A percentile compares a stretch with the other conserved stretches of the same genome.
Evolutionary conservation across 2,329 filamentous ascomycete species (phyloP).

Genomic region (Diplocarpon rosae): DNA sequence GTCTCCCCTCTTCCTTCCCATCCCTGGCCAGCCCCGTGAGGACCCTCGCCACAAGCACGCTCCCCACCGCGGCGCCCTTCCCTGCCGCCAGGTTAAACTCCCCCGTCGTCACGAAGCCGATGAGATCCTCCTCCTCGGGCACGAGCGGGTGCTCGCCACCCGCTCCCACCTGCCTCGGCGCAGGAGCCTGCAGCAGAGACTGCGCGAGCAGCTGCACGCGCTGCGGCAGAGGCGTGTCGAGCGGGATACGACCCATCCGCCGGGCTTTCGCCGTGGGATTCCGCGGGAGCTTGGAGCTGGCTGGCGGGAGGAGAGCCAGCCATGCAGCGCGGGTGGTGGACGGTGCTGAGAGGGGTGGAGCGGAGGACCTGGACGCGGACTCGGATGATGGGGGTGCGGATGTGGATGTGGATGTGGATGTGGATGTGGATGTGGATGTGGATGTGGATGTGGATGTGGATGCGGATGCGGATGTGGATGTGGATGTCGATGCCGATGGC

Average conservation of each 20-base stretch:
- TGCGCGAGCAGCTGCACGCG: conserved; percentile 34
- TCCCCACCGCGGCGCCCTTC: conserved; percentile 63
- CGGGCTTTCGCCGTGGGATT: conserved; percentile 17
- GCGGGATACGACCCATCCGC: conserved; percentile 16
- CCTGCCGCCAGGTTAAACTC: conserved; percentile 73
- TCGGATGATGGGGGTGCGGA: conserved; percentile 15
- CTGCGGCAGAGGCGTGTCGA: conserved; percentile 25
- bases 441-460: conserved; percentile 1
- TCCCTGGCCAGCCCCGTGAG: conserved; percentile 29
- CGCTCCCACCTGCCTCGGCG: conserved; percentile 30
- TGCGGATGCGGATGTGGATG: conserved; percentile 23
- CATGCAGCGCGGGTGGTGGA: conserved; percentile 53
- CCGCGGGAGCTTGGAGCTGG: conserved; percentile 17
- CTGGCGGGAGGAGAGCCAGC: conserved; percentile 46
- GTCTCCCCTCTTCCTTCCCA: conserved; percentile 32
- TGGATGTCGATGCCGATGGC: too few species aligned
- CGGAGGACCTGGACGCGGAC: conserved; percentile 23
- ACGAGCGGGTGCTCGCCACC: conserved; percentile 48
- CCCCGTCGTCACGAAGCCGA: conserved; percentile 85
- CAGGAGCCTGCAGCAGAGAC: conserved; percentile 36
- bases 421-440: conserved; percentile 27
- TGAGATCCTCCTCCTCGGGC: conserved; percentile 63
- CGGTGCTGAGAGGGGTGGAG: conserved; percentile 1
- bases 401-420: conserved; percentile 24
- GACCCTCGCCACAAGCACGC: conserved; percentile 50